Evolutionary conservation across 352 stramenopile species (phyloP), one percentile per base, ranked within the genome.

Genomic region (Albugo candida): DNA sequence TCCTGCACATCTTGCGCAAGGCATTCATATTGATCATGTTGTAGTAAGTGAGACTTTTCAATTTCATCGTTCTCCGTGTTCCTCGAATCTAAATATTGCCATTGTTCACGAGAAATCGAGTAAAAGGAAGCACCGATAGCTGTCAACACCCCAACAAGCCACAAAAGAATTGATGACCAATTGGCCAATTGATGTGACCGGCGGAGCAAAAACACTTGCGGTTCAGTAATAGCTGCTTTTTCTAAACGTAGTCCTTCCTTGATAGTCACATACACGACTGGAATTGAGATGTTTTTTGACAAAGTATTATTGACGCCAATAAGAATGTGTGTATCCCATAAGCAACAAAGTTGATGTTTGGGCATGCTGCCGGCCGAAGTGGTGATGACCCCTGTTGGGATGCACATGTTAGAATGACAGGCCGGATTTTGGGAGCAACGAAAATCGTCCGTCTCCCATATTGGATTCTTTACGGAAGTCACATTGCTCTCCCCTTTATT

Each of bases 241-340:
- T 67, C 56, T 34, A 88, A 47, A 17, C 63, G 63, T 13, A 72
- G 37, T 41, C 68, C 75, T 36, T 81, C 60, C 1, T 57, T 42
- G 45, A 88, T 69, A 13, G 75, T 81, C 46, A 81, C 51, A 48
- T 79, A 88, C 16, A 83, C 68, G 18, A 83, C 70, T 2, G 70
- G 75, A 24, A 88, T 64, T 10, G 49, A 49, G 14, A 83, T 34
- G 20, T 75, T 73, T 1, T 49, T 47, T 34, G 60, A 46, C 8
- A 58, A 14, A 6, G 67, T 67, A 19, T 46, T 53, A 49, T 84
- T 84, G 17, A 57, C 57, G 21, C 75, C 75, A 70, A 88, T 83
- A 53, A 84, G 64, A 38, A 88, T 55, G 36, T 73, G 63, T 20
- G 71, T 88, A 52, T 88, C 72, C 70, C 70, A 83, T 51, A 85